Percentiles rank a stretch among this genome's conserved stretches.
Conservation (phyloP, 306 rosid genomes). For the Cotoneaster glaucophyllus region DNA sequence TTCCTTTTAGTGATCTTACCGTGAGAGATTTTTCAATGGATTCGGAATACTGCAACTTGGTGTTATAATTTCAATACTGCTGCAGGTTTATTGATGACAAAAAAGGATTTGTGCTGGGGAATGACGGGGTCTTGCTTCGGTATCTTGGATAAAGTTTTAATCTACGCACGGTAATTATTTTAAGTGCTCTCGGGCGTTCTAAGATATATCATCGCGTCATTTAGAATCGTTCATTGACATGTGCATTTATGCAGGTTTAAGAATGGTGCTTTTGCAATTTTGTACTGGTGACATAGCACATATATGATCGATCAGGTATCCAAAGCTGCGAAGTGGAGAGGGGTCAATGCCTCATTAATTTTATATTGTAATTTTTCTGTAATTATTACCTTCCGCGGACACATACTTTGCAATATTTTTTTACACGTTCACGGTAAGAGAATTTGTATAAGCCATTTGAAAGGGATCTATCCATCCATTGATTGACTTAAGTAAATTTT, state of each 20-base stretch:
- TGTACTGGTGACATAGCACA: conserved; percentile 12
- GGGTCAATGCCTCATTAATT: neutral
- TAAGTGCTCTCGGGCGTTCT: neutral
- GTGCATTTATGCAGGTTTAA: conserved; percentile 20
- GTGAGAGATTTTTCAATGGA: too few relatives aligned
- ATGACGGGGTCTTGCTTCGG: conserved; percentile 92
- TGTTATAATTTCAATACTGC: neutral
- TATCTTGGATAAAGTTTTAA: conserved; percentile 65
- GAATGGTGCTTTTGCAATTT: conserved; percentile 24
- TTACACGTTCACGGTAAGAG: neutral
- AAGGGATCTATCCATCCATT: too few relatives aligned
- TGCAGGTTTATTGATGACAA: conserved; percentile 77
- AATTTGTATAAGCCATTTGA: too few relatives aligned
- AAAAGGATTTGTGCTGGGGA: conserved; percentile 90
- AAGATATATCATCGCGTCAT: neutral
- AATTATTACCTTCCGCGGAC: neutral
- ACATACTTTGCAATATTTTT: neutral
- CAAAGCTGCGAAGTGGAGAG: conserved; percentile 17
- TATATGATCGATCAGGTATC: neutral
- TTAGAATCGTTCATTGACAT: neutral
- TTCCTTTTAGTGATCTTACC: too few relatives aligned
- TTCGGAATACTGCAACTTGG: neutral
- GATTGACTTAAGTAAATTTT: too few relatives aligned
- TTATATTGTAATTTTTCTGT: conserved; percentile 10
- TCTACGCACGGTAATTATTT: conserved; percentile 45